Percentiles rank a stretch among this genome's conserved stretches.
These are phyloP conservation scores for Boletus barrowsii DNA, from an alignment of 768 basidiomycete genomes.

Conservation along the genomic window DNA sequence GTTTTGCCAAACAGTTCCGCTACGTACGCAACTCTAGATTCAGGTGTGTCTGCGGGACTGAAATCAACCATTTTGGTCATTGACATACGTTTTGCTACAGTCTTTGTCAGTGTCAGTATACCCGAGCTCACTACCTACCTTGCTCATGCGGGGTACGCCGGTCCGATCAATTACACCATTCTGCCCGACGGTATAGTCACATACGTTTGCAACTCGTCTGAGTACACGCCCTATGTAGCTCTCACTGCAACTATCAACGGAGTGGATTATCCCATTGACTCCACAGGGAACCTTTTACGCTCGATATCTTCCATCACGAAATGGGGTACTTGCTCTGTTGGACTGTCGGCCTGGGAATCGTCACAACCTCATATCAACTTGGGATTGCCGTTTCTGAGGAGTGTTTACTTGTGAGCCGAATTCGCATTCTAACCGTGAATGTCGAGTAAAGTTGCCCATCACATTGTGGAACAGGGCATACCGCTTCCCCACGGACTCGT, in stretches of 20 bases:
- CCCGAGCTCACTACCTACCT: constrained; percentile 9
- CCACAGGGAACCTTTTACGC: constrained; percentile 17
- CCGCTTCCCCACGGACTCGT: constrained; percentile 26
- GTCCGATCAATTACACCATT: constrained; percentile 12
- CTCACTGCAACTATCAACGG: constrained; percentile 25
- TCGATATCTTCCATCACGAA: neutral
- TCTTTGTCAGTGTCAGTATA: constrained; percentile 3
- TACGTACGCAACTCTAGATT: constrained; percentile 8
- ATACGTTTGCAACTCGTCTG: constrained; percentile 20
- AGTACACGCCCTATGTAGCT: constrained; percentile 14
- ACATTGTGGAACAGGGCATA: constrained; percentile 19
- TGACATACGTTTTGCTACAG: neutral
- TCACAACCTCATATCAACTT: constrained; percentile 1
- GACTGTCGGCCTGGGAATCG: neutral
- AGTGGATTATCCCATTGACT: constrained; percentile 25
- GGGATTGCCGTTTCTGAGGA: constrained; percentile 17
- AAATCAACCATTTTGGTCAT: neutral
- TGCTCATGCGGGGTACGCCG: constrained; percentile 4
- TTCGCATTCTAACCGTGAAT: too few species aligned
- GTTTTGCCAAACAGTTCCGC: constrained; percentile 7
- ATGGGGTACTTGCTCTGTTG: constrained; percentile 14
- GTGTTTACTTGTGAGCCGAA: constrained; percentile 14
- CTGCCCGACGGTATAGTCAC: constrained; percentile 1
- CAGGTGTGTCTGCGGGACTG: constrained; percentile 3
- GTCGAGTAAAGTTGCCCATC: neutral